Evolutionary conservation across 768 basidiomycete species (phyloP).

Genomic region (Hygrophorus pudorinus): DNA sequence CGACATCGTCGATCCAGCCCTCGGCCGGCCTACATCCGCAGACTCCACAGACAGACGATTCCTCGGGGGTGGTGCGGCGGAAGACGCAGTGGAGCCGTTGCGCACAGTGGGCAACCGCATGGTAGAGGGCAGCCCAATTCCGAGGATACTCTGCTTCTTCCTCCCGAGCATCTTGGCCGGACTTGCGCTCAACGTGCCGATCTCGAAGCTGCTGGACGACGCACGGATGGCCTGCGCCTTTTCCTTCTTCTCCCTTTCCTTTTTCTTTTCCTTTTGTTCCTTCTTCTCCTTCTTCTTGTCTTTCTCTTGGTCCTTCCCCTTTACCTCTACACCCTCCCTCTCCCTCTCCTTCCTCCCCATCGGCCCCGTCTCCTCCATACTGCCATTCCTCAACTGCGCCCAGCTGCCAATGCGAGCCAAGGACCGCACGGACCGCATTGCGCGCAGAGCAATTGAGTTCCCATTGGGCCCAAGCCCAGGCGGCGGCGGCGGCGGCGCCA

Average conservation of each 20-base stretch:
- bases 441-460: constrained; percentile 69
- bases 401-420: constrained; percentile 66
- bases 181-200: constrained; percentile 40
- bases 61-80: constrained; percentile 12
- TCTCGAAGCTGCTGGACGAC: constrained; percentile 61
- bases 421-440: constrained; percentile 67
- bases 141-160: constrained; percentile 56
- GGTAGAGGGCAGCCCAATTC: constrained; percentile 50
- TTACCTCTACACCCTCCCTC: constrained; percentile 14
- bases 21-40: constrained; percentile 16
- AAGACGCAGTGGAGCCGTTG: constrained; percentile 29
- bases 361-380: constrained; percentile 18
- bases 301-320: constrained; percentile 19
- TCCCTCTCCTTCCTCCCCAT: constrained; percentile 14
- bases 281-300: constrained; percentile 18
- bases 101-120: constrained; percentile 34
- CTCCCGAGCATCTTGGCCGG: constrained; percentile 30
- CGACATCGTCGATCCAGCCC: constrained; percentile 29
- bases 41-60: constrained; percentile 30
- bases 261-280: constrained; percentile 19
- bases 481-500: constrained; percentile 22
- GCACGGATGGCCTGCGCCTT: constrained; percentile 28
- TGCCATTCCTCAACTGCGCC: constrained; percentile 42
- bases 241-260: constrained; percentile 21
- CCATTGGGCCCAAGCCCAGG: constrained; percentile 16